A percentile compares a stretch with the other conserved stretches of the same genome.
These are phyloP conservation scores for Coccomyxa subellipsoidea DNA, from an alignment of 163 green algal species.

Conservation along the genomic window DNA sequence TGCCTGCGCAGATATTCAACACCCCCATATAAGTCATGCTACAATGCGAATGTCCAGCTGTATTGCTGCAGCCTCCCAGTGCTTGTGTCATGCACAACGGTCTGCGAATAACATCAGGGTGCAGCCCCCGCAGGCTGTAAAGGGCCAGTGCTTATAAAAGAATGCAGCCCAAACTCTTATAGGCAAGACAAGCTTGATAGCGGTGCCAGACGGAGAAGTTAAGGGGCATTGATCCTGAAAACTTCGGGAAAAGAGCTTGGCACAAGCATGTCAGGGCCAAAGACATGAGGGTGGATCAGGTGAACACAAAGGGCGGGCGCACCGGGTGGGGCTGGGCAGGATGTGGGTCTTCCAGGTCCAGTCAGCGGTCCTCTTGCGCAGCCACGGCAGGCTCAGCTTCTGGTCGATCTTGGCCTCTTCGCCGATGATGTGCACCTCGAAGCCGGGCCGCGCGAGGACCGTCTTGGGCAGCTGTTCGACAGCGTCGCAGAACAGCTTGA, in stretches of 20 bases:
- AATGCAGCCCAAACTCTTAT: too few species aligned
- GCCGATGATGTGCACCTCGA: neutral
- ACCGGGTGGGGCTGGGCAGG: neutral
- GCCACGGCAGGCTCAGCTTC: neutral
- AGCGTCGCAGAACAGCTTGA: constrained; percentile 10
- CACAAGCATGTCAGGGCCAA: neutral
- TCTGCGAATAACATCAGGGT: too few species aligned
- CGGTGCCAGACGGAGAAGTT: too few species aligned
- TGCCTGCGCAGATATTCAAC: neutral
- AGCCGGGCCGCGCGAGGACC: neutral
- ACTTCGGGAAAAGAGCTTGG: too few species aligned
- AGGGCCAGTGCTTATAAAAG: too few species aligned
- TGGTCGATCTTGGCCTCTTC: constrained; percentile 7
- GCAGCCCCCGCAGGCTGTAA: too few species aligned
- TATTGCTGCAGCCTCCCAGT: too few species aligned
- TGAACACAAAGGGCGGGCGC: neutral
- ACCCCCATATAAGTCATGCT: too few species aligned
- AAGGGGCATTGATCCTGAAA: too few species aligned
- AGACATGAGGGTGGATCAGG: neutral
- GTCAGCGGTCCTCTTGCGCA: neutral
- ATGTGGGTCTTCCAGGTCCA: constrained; percentile 7
- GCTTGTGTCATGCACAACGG: too few species aligned
- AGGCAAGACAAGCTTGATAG: too few species aligned
- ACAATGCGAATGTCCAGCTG: too few species aligned
- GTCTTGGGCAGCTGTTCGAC: neutral